Conservation (phyloP, 2,329 filamentous ascomycete species). For the Bipolaris cookei region DNA sequence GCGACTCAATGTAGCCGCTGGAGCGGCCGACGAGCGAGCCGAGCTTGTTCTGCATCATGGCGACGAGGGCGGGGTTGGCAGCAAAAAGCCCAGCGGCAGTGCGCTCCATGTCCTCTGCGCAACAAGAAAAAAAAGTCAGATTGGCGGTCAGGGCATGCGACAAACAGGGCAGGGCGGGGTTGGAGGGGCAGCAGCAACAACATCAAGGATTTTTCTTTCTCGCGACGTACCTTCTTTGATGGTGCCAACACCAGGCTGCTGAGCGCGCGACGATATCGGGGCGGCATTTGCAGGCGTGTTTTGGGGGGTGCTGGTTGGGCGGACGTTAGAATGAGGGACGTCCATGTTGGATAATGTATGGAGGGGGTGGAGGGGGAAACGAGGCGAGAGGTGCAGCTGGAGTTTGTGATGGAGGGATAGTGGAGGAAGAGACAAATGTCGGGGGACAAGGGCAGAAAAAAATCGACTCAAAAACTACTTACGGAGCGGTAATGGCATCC, state of each 20-base stretch:
- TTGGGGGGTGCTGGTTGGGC: conserved; percentile 80
- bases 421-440: neutral
- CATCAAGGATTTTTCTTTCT: conserved; percentile 7
- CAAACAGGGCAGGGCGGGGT: conserved; percentile 34
- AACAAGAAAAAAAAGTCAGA: conserved; percentile 33
- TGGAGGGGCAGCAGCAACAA: conserved; percentile 33
- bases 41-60: conserved; percentile 97
- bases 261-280: conserved; percentile 95
- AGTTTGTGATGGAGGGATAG: neutral
- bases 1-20: conserved; percentile 96
- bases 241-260: conserved; percentile 90
- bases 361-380: conserved; percentile 33
- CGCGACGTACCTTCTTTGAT: conserved; percentile 87
- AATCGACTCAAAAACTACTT: conserved; percentile 49
- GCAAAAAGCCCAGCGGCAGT: conserved; percentile 92
- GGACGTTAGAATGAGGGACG: conserved; percentile 43
- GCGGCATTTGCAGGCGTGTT: conserved; percentile 96
- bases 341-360: conserved; percentile 28
- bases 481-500: conserved; percentile 68
- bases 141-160: conserved; percentile 46
- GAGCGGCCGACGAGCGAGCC: conserved; percentile 91
- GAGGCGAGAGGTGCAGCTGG: conserved; percentile 9
- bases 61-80: conserved; percentile 90
- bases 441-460: neutral
- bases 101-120: conserved; percentile 85